These are phyloP conservation scores for Leptographium radiaticola DNA, from an alignment of 2,329 filamentous ascomycete species.

Conservation along the genomic window DNA sequence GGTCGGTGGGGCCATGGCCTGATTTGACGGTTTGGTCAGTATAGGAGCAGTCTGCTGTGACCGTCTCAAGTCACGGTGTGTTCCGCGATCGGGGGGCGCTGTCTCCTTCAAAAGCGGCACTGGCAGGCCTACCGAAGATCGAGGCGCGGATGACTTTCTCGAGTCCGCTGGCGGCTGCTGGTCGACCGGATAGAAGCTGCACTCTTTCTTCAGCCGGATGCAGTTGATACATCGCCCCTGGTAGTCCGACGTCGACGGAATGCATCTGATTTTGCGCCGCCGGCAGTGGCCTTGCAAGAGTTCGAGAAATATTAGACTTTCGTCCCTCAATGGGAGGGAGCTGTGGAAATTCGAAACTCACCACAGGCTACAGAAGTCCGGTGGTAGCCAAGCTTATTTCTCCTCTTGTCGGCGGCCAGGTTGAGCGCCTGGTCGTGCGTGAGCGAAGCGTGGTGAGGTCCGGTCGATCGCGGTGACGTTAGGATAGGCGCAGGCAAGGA, in stretches of 20 bases:
- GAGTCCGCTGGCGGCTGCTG: conserved; percentile 46
- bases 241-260: conserved; percentile 58
- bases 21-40: conserved; percentile 29
- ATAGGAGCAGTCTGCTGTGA: conserved; percentile 24
- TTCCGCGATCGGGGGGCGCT: conserved; percentile 7
- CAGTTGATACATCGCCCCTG: conserved; percentile 81
- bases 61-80: conserved; percentile 24
- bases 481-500: conserved; percentile 34
- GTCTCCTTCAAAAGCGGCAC: conserved; percentile 7
- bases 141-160: conserved; percentile 27
- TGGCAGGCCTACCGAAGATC: conserved; percentile 21
- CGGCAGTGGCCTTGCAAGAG: conserved; percentile 64
- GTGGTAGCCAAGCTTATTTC: conserved; percentile 93
- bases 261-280: conserved; percentile 83
- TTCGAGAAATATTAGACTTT: background rate
- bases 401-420: conserved; percentile 38
- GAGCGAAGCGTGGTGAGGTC: conserved; percentile 11
- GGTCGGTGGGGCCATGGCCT: conserved; percentile 30
- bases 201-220: conserved; percentile 88
- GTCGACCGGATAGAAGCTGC: conserved; percentile 83
- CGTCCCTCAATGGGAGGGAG: too few species aligned
- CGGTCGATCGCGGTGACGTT: conserved; percentile 14
- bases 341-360: conserved; percentile 40
- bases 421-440: conserved; percentile 22
- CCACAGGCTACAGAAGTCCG: conserved; percentile 90